A percentile compares a stretch with the other conserved stretches of the same genome.
Evolutionary conservation across 345 rosid species (phyloP).

Genomic region (Erodium maritimum): DNA sequence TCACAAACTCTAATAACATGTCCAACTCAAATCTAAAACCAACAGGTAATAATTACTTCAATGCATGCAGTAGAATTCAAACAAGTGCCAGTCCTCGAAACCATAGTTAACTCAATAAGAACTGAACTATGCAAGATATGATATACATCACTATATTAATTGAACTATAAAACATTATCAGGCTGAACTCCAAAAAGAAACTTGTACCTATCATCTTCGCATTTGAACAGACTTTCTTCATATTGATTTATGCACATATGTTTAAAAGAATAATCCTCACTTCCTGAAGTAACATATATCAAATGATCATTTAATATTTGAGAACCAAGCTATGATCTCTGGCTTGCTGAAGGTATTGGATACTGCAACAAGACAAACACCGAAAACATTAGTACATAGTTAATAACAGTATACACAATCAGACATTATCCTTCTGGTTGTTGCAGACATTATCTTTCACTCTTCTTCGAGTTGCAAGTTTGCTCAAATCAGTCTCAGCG

Average conservation of each 20-base stretch:
- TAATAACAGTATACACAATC: too few species aligned
- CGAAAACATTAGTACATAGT: too few species aligned
- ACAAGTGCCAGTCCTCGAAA: too few species aligned
- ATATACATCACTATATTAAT: too few species aligned
- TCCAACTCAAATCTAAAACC: conserved; percentile 83
- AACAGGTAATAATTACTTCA: too few species aligned
- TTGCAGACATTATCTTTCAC: too few species aligned
- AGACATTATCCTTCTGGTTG: too few species aligned
- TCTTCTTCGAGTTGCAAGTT: too few species aligned
- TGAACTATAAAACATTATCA: too few species aligned
- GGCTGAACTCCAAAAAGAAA: neutral
- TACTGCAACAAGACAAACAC: conserved; percentile 34
- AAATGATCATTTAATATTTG: conserved; percentile 86
- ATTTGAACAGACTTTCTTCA: conserved; percentile 91
- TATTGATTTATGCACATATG: conserved; percentile 96
- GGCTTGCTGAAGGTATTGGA: conserved; percentile 75
- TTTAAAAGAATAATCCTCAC: conserved; percentile 91
- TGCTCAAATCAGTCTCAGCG: too few species aligned
- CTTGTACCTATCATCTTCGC: conserved; percentile 90
- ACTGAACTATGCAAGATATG: too few species aligned
- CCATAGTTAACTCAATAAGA: too few species aligned
- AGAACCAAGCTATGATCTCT: conserved; percentile 67
- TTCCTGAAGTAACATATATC: conserved; percentile 96
- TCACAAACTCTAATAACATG: conserved; percentile 90
- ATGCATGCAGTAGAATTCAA: neutral